A percentile compares a stretch with the other conserved stretches of the same genome.
These are phyloP conservation scores for carrot (Daucus carota) DNA, from an alignment of 129 eudicot species.

Conservation along the genomic window DNA sequence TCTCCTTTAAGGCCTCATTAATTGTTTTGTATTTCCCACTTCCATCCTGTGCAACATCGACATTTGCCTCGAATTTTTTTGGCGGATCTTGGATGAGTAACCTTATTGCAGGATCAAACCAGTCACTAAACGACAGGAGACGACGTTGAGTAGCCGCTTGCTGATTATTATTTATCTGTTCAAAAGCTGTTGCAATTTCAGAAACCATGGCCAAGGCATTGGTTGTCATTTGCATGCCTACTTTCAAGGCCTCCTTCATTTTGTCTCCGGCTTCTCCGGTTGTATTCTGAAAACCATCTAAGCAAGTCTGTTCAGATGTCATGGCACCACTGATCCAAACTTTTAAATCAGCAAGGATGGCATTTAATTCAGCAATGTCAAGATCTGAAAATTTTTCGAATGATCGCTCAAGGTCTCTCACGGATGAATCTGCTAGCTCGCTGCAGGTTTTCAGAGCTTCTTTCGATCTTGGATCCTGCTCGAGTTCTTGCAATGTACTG, in stretches of 20 bases:
- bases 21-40: constrained; percentile 47
- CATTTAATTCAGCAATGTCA: constrained; percentile 22
- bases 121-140: constrained; percentile 30
- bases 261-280: constrained; percentile 40
- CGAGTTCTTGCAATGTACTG: constrained; percentile 16
- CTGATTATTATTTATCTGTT: background rate
- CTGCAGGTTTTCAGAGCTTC: constrained; percentile 42
- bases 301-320: constrained; percentile 62
- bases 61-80: constrained; percentile 23
- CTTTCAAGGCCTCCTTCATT: constrained; percentile 34
- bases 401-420: constrained; percentile 43
- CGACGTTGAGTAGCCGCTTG: constrained; percentile 25
- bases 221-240: constrained; percentile 45
- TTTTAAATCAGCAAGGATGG: constrained; percentile 40
- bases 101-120: constrained; percentile 19
- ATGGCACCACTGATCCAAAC: constrained; percentile 88
- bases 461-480: constrained; percentile 36
- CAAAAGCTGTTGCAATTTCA: constrained; percentile 34
- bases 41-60: constrained; percentile 69
- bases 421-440: constrained; percentile 47
- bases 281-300: constrained; percentile 59
- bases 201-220: constrained; percentile 55
- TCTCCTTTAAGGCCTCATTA: constrained; percentile 43
- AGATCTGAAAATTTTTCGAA: constrained; percentile 25
- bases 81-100: constrained; percentile 15